Evolutionary conservation across 257 asterid species (phyloP), one percentile per base, ranked within the genome.

Genomic region (Solanum megistacrolobum): DNA sequence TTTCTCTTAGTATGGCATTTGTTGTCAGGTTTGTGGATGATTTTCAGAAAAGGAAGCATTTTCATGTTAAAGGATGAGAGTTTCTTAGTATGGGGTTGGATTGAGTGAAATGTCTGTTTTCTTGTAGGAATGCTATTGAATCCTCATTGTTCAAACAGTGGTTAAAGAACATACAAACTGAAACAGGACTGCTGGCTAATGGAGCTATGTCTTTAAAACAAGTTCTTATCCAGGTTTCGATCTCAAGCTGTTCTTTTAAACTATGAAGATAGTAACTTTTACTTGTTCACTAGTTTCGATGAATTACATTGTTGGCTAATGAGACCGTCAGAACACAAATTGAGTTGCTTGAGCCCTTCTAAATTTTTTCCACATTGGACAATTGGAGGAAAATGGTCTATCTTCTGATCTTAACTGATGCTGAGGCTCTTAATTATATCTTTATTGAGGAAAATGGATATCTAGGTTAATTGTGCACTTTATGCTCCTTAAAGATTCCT

Each of bases 81-180:
- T 12, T 29, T 41, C 60, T 27, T 34, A 46, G 12, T 72, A 9
- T 55, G 79, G 65, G 27, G 43, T 58, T 83, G 76, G 39, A 32
- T 87, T 73, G 52, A 83, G 16, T 84, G 76, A 83, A 39, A 29
- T 68, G 27, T 41, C 23, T 75, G 25, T 48, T 79, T 78, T 90
- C 60, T 91, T 94, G 90, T 92, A 96, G 99, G 96, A 95, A 90
- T 92, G 98, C 99, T 68, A 89, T 95, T 58, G 98, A 93, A 60
- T 93, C 96, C 83, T 91, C 94, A 4, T 89, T 96, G 89, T 95
- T 96, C 93, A 94, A 93, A 88, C 96, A 93, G 68, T 96, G 99
- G 99, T 86, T 95, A 92, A 92, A 92, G 88, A 96, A 94, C 89
- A 91, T 95, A 88, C 96, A 95, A 87, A 83, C 93, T 39, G 94